Evolutionary conservation across 2,329 filamentous ascomycete genomes (phyloP).

Genomic region (Sphaerulina vaccinii): DNA sequence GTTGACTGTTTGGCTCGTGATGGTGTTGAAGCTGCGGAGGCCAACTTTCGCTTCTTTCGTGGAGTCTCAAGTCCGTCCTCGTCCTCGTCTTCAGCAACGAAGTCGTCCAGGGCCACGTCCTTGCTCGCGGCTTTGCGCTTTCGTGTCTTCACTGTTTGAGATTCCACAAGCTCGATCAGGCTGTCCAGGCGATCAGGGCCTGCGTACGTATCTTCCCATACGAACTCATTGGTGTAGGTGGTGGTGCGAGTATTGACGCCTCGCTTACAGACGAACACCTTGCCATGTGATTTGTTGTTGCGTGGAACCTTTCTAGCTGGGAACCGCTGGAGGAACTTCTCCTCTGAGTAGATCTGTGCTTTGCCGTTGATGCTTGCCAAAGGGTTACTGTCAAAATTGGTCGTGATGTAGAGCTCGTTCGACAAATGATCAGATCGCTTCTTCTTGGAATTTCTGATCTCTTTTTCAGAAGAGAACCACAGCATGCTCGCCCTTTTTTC

Average conservation of each 20-base stretch:
- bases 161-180: conserved; percentile 67
- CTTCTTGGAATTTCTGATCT: conserved; percentile 80
- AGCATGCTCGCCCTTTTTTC: conserved; percentile 82
- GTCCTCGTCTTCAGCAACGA: conserved; percentile 45
- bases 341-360: conserved; percentile 73
- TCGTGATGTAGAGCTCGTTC: conserved; percentile 90
- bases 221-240: conserved; percentile 87
- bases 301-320: conserved; percentile 74
- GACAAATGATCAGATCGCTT: conserved; percentile 73
- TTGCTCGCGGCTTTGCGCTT: conserved; percentile 44
- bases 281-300: conserved; percentile 71
- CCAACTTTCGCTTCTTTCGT: conserved; percentile 50
- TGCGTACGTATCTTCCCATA: conserved; percentile 81
- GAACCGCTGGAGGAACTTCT: conserved; percentile 65
- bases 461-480: conserved; percentile 92
- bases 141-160: conserved; percentile 69
- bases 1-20: conserved; percentile 47
- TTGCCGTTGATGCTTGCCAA: conserved; percentile 87
- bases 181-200: conserved; percentile 65
- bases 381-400: conserved; percentile 82
- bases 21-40: conserved; percentile 44
- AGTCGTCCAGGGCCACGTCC: conserved; percentile 45
- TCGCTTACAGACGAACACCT: conserved; percentile 84
- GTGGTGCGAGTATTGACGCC: conserved; percentile 87
- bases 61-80: conserved; percentile 45